A percentile compares a stretch with the other conserved stretches of the same genome.
phyloP scores from a whole-genome alignment of 345 rosid genomes.

The Brassica rapa region DNA sequence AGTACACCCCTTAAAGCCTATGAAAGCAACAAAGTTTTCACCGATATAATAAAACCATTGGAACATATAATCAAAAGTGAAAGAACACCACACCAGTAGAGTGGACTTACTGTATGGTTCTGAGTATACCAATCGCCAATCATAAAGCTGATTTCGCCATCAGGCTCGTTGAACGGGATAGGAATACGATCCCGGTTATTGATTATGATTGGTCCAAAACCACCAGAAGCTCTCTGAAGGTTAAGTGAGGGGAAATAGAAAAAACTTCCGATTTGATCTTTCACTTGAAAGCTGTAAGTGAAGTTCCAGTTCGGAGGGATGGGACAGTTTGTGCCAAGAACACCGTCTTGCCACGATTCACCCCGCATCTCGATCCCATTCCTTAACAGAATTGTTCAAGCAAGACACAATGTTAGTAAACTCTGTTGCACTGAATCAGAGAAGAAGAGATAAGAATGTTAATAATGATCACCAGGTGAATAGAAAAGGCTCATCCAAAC shows the following conservation, averaged over 20 bases:
- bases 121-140: constrained; percentile 94
- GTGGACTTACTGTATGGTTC: constrained; percentile 71
- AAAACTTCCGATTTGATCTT: constrained; percentile 96
- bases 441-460: background rate
- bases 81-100: background rate
- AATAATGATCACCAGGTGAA: constrained; percentile 66
- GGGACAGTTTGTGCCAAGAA: constrained; percentile 86
- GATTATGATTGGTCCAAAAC: constrained; percentile 77
- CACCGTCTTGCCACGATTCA: constrained; percentile 93
- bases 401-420: background rate
- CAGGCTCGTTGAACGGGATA: constrained; percentile 75
- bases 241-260: constrained; percentile 82
- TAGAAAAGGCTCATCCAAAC: constrained; percentile 72
- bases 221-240: constrained; percentile 91
- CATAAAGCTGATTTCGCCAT: constrained; percentile 68
- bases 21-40: constrained; percentile 23
- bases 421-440: background rate
- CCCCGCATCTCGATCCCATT: constrained; percentile 81
- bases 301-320: constrained; percentile 61
- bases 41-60: background rate
- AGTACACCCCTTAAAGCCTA: constrained; percentile 71
- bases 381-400: constrained; percentile 46
- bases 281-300: constrained; percentile 81
- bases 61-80: background rate
- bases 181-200: constrained; percentile 58